Evolutionary conservation across 441 rosid genomes (phyloP).

Genomic region (Bocquillonia castaneifolia): DNA sequence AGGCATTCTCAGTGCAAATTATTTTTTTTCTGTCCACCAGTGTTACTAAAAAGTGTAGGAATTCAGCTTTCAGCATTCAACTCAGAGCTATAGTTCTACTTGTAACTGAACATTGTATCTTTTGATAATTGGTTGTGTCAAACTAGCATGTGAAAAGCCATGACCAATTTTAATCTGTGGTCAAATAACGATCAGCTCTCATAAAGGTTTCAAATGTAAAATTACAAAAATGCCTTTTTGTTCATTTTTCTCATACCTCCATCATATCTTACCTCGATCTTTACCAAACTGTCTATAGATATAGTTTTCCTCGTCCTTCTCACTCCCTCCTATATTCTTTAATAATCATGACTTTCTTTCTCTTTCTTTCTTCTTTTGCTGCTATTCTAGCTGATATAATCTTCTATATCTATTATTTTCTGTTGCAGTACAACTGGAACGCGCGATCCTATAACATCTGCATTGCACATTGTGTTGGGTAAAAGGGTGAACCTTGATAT

Average conservation of each 20-base stretch:
- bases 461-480: conserved; percentile 80
- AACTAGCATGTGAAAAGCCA: not conserved
- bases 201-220: not conserved
- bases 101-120: not conserved
- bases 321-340: not conserved
- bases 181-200: not conserved
- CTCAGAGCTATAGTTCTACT: not conserved
- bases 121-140: not conserved
- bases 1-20: not conserved
- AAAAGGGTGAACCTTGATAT: conserved; percentile 69
- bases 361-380: not conserved
- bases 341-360: not conserved
- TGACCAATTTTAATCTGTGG: not conserved
- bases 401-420: conserved; percentile 7
- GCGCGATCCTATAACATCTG: conserved; percentile 88
- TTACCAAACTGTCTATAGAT: not conserved
- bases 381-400: conserved; percentile 3
- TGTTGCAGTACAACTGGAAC: conserved; percentile 83
- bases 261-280: not conserved
- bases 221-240: not conserved
- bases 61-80: not conserved
- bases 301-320: not conserved
- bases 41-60: not conserved
- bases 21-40: not conserved
- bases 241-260: not conserved